phyloP scores from a whole-genome alignment of 108 stramenopile genomes.

The Nannochloropsis oceanica region DNA sequence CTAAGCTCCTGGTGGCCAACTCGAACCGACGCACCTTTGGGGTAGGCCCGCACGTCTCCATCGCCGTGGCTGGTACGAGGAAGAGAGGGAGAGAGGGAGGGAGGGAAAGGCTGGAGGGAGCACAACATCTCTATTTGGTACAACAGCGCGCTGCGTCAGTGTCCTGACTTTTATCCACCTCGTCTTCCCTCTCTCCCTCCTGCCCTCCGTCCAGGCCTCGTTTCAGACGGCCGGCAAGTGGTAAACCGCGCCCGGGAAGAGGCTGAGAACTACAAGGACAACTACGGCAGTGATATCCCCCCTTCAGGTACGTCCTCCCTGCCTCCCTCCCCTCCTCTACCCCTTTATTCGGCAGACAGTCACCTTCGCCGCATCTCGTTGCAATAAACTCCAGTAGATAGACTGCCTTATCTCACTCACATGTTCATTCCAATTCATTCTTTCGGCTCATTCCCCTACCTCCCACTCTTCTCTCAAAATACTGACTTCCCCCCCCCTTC shows the following conservation, averaged over 20 bases:
- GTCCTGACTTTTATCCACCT: too few relatives aligned
- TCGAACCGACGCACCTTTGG: constrained; percentile 56
- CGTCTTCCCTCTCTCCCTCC: background rate
- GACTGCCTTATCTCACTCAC: too few relatives aligned
- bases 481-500: constrained; percentile 39
- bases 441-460: too few relatives aligned
- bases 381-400: too few relatives aligned
- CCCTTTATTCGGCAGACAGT: too few relatives aligned
- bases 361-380: too few relatives aligned
- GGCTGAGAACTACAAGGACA: constrained; percentile 60
- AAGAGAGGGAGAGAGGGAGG: background rate
- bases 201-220: constrained; percentile 62
- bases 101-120: too few relatives aligned
- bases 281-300: constrained; percentile 12
- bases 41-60: constrained; percentile 21
- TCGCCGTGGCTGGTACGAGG: background rate
- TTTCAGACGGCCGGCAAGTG: constrained; percentile 82
- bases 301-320: constrained; percentile 1
- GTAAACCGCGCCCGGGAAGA: constrained; percentile 76
- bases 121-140: too few relatives aligned
- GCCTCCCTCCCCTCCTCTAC: too few relatives aligned
- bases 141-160: too few relatives aligned
- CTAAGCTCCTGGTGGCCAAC: constrained; percentile 75
- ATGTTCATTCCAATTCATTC: too few relatives aligned
- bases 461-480: background rate